Evolutionary conservation across 805 yeast species (phyloP).

Genomic region (Tetrapisispora iriomotensis): DNA sequence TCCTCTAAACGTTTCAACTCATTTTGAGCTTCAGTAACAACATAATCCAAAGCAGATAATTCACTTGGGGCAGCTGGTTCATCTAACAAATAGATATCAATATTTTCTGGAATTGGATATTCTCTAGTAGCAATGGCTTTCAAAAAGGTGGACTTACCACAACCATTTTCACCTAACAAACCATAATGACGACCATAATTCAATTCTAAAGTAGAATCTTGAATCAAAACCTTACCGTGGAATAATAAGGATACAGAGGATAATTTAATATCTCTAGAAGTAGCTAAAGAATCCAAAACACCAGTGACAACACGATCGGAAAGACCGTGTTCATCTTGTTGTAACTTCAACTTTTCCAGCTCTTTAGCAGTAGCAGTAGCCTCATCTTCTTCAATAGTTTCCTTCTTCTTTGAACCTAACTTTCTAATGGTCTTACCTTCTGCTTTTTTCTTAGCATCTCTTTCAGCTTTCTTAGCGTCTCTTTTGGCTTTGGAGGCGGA

Average conservation of each 20-base stretch:
- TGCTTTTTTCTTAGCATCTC: conserved; percentile 93
- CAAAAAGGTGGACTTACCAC: conserved; percentile 94
- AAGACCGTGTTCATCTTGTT: conserved; percentile 85
- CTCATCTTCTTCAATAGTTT: conserved; percentile 36
- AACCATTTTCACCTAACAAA: conserved; percentile 94
- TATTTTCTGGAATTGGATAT: conserved; percentile 85
- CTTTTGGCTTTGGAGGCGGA: conserved; percentile 97
- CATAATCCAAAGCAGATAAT: conserved; percentile 87
- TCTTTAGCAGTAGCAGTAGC: conserved; percentile 59
- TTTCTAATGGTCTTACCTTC: conserved; percentile 48
- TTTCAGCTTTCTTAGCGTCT: conserved; percentile 91
- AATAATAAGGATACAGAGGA: conserved; percentile 84
- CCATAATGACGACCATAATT: conserved; percentile 98
- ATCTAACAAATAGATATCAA: conserved; percentile 86
- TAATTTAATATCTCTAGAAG: conserved; percentile 90
- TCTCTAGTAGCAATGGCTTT: conserved; percentile 93
- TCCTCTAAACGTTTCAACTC: conserved; percentile 88
- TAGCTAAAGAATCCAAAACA: conserved; percentile 77
- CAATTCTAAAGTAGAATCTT: conserved; percentile 84
- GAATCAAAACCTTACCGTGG: conserved; percentile 95
- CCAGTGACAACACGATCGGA: conserved; percentile 98
- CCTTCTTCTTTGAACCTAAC: conserved; percentile 46
- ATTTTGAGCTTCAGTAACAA: conserved; percentile 90
- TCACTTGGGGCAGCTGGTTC: conserved; percentile 97
- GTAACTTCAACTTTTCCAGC: conserved; percentile 80